Evolutionary conservation across 306 rosid species (phyloP), one percentile per base, ranked within the genome.

Genomic region (Vicia villosa): DNA sequence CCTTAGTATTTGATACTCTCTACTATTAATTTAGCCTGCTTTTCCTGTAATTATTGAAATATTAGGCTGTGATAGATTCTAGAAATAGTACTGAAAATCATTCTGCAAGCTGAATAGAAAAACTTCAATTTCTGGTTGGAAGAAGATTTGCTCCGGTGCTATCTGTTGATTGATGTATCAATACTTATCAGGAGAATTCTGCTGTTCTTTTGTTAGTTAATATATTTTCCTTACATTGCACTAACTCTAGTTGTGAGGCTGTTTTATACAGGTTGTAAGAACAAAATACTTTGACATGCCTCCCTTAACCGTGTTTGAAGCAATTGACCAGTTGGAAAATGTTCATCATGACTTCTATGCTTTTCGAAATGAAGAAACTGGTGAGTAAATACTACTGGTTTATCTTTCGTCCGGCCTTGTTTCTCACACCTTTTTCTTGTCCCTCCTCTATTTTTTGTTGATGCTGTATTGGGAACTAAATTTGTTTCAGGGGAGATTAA

Each of bases 281-380:
- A 93, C 89, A 49, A 90, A 93, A 58, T 87, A 88, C 88, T 88
- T 93, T 28, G 97, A 93, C 79, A 93, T 93, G 92, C 98, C 97
- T 3, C 98, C 98, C 10, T 82, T 93, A 85, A 90, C 98, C 2
- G 90, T 93, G 54, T 59, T 84, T 26, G 97, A 93, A 83, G 97
- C 98, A 67, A 81, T 88, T 56, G 89, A 93, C 66, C 98, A 93
- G 72, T 87, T 93, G 45, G 93, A 83, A 75, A 90, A 88, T 69
- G 77, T 93, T 80, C 86, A 88, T 80, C 98, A 93, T 55, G 96
- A 87, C 83, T 90, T 93, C 68, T 93, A 90, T 74, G 97, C 77
- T 78, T 93, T 93, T 77, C 83, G 91, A 77, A 93, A 93, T 55
- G 98, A 93, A 90, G 94, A 90, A 83, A 90, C 94, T 32, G 96